These are phyloP conservation scores for Pseudogymnoascus sp. DNA, from an alignment of 2,329 filamentous ascomycete genomes.

Conservation along the genomic window DNA sequence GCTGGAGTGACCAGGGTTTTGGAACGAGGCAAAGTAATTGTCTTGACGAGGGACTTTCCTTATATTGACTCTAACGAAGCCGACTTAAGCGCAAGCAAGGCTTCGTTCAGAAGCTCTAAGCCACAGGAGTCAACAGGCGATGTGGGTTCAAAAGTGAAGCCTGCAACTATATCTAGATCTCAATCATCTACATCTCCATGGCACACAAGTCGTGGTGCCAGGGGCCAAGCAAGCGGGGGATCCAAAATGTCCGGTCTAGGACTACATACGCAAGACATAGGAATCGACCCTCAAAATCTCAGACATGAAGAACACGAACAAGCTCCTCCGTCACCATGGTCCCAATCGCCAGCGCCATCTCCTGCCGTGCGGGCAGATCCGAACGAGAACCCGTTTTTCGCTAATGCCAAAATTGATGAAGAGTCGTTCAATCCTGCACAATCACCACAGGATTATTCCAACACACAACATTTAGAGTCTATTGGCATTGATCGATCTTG, in stretches of 20 bases:
- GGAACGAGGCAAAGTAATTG: conserved; percentile 72
- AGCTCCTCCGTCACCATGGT: conserved; percentile 84
- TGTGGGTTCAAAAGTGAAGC: not conserved
- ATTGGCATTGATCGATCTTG: conserved; percentile 88
- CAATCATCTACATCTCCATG: conserved; percentile 9
- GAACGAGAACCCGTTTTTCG: conserved; percentile 85
- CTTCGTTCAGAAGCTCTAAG: conserved; percentile 19
- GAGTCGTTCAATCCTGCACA: conserved; percentile 75
- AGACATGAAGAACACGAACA: conserved; percentile 93
- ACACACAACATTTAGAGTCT: conserved; percentile 66
- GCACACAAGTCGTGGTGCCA: conserved; percentile 17
- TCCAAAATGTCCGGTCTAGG: not conserved
- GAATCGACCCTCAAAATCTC: conserved; percentile 36
- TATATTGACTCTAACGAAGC: conserved; percentile 37
- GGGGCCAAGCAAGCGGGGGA: conserved; percentile 15
- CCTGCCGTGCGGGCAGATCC: conserved; percentile 78
- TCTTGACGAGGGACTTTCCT: conserved; percentile 75
- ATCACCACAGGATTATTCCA: conserved; percentile 63
- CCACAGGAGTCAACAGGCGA: conserved; percentile 24
- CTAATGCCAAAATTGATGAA: conserved; percentile 67
- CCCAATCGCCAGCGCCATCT: conserved; percentile 88
- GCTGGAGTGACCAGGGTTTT: conserved; percentile 74
- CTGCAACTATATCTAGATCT: not conserved
- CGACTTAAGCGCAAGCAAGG: conserved; percentile 23
- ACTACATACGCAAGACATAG: conserved; percentile 34